Percentiles rank a stretch among this genome's conserved stretches.
These are phyloP conservation scores for Podila epicladia DNA, from an alignment of 192 early-diverging fungal species.

Conservation along the genomic window DNA sequence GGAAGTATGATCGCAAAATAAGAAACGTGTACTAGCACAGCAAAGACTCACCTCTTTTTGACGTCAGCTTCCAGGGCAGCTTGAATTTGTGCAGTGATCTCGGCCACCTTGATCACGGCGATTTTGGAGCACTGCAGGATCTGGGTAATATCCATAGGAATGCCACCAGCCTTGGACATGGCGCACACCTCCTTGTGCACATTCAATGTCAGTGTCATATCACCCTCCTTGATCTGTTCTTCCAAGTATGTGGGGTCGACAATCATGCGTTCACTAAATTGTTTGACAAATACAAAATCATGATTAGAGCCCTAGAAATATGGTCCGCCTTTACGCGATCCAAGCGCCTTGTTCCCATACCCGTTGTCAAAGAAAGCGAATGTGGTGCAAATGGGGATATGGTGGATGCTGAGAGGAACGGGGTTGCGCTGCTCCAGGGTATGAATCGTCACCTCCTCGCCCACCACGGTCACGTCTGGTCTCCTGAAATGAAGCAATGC, in stretches of 20 bases:
- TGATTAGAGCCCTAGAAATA: not conserved
- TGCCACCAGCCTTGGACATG: slow-evolving; percentile 90
- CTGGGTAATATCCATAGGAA: slow-evolving; percentile 76
- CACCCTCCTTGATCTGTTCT: slow-evolving; percentile 84
- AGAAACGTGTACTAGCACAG: too few relatives aligned
- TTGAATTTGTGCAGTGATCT: slow-evolving; percentile 84
- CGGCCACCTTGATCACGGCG: slow-evolving; percentile 75
- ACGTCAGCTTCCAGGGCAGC: slow-evolving; percentile 69
- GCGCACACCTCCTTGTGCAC: slow-evolving; percentile 93
- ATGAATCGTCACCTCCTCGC: slow-evolving; percentile 90
- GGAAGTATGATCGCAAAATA: too few relatives aligned
- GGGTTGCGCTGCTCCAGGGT: slow-evolving; percentile 86
- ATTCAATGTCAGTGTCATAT: slow-evolving; percentile 92
- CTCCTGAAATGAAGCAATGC: slow-evolving; percentile 91
- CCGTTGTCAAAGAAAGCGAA: slow-evolving; percentile 93
- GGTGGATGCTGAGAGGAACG: slow-evolving; percentile 94
- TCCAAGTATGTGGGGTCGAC: slow-evolving; percentile 90
- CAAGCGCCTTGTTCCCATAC: slow-evolving; percentile 47
- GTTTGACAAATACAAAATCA: not conserved
- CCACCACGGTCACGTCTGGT: slow-evolving; percentile 96
- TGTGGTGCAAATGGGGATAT: slow-evolving; percentile 92
- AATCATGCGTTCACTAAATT: slow-evolving; percentile 64
- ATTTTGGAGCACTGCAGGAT: slow-evolving; percentile 86
- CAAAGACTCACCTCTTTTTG: slow-evolving; percentile 30
- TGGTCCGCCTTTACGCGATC: too few relatives aligned